These are phyloP conservation scores for Umbelopsis ramanniana DNA, from an alignment of 192 early-diverging fungal species.

Conservation along the genomic window DNA sequence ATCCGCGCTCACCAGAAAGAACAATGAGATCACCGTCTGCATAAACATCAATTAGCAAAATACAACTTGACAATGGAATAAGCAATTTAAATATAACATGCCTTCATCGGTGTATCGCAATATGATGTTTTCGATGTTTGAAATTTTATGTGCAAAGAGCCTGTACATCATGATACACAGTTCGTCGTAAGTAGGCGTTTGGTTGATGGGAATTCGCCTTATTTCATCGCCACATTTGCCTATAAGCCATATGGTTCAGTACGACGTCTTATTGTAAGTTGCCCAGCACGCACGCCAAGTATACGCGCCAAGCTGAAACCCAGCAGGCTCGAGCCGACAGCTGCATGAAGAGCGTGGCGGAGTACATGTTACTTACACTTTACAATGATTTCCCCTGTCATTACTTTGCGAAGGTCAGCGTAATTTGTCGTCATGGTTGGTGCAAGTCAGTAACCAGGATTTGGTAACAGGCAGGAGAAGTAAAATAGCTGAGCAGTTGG, in stretches of 20 bases:
- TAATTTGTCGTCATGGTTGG: constrained; percentile 29
- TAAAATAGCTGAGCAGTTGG: neutral
- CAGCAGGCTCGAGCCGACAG: neutral
- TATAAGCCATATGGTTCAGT: constrained; percentile 13
- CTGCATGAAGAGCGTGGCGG: neutral
- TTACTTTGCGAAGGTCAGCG: constrained; percentile 37
- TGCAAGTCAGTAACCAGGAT: no score
- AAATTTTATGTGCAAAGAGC: constrained; percentile 42
- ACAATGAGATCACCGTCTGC: constrained; percentile 56
- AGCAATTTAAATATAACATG: constrained; percentile 33
- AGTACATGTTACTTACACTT: constrained; percentile 34
- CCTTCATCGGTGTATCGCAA: constrained; percentile 55
- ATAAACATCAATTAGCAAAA: neutral
- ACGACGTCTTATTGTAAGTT: no score
- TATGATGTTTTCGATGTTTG: constrained; percentile 45
- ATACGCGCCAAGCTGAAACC: no score
- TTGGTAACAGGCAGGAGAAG: no score
- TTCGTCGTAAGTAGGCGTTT: constrained; percentile 56
- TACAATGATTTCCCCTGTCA: constrained; percentile 43
- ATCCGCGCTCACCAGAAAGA: constrained; percentile 32
- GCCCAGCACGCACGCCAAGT: no score
- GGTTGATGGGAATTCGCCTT: constrained; percentile 50
- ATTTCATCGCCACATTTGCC: constrained; percentile 51
- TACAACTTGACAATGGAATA: neutral
- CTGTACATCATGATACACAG: constrained; percentile 55